phyloP scores from a whole-genome alignment of 257 asterid genomes.

The Capsicum baccatum region DNA sequence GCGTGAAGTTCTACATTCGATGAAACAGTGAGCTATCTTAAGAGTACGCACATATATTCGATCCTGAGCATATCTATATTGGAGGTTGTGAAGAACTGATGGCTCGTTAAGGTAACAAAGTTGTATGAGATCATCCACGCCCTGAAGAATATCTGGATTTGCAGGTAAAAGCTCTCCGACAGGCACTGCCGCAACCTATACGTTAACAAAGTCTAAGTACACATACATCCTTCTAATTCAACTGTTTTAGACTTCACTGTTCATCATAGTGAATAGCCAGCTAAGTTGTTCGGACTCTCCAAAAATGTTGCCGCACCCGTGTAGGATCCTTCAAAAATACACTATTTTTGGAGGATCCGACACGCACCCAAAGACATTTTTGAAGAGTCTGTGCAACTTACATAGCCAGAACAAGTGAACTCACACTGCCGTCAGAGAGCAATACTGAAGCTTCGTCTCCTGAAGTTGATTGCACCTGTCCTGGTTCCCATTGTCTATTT shows the following conservation, averaged over 20 bases:
- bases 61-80: conserved; percentile 66
- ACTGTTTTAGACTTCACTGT: background rate
- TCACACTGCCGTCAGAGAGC: conserved; percentile 72
- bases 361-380: too few species aligned
- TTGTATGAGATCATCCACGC: conserved; percentile 86
- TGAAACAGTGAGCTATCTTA: conserved; percentile 21
- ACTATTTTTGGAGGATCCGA: too few species aligned
- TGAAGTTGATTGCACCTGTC: conserved; percentile 73
- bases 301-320: too few species aligned
- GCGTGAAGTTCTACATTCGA: background rate
- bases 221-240: background rate
- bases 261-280: conserved; percentile 30
- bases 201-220: conserved; percentile 34
- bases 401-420: conserved; percentile 43
- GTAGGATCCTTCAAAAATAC: too few species aligned
- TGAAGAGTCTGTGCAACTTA: too few species aligned
- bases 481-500: conserved; percentile 68
- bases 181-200: conserved; percentile 66
- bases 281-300: too few species aligned
- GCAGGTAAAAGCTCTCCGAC: conserved; percentile 76
- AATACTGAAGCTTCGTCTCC: conserved; percentile 73
- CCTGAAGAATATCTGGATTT: conserved; percentile 89
- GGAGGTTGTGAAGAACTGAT: conserved; percentile 88
- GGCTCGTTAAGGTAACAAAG: conserved; percentile 93
- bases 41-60: conserved; percentile 69